phyloP scores from a whole-genome alignment of 495 filamentous ascomycete species.

The Thermochaetoides thermophila region DNA sequence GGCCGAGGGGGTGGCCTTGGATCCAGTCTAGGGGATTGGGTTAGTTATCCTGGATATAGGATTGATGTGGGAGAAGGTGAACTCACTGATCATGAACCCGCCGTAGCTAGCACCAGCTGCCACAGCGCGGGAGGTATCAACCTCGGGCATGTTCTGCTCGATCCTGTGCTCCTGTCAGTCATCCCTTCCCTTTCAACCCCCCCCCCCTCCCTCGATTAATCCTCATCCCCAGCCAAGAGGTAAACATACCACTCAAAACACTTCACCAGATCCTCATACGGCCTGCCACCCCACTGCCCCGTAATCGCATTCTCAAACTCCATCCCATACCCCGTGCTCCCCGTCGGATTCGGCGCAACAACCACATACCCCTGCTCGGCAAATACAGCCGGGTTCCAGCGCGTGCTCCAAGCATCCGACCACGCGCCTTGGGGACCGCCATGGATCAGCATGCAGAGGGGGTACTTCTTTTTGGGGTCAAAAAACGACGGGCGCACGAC shows the following conservation, averaged over 20 bases:
- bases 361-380: slow-evolving; percentile 87
- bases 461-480: slow-evolving; percentile 58
- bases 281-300: slow-evolving; percentile 61
- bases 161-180: no score
- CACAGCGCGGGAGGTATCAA: slow-evolving; percentile 65
- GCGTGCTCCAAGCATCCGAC: slow-evolving; percentile 69
- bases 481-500: slow-evolving; percentile 73
- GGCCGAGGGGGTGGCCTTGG: slow-evolving; percentile 51
- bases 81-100: slow-evolving; percentile 66
- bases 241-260: slow-evolving; percentile 69
- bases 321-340: slow-evolving; percentile 76
- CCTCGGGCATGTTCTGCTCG: slow-evolving; percentile 53
- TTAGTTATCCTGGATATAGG: no score
- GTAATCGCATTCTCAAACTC: slow-evolving; percentile 61
- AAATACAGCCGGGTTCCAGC: slow-evolving; percentile 86
- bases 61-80: no score
- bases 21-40: slow-evolving; percentile 60
- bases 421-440: slow-evolving; percentile 81
- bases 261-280: slow-evolving; percentile 68
- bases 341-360: slow-evolving; percentile 78
- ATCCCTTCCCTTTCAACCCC: no score
- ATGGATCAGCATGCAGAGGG: slow-evolving; percentile 71
- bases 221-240: no score
- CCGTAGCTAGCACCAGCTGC: slow-evolving; percentile 75
- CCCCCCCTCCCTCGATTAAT: no score